Evolutionary conservation across 1,139 yeast genomes (phyloP).

Genomic region (Hansenula lynferdii): DNA sequence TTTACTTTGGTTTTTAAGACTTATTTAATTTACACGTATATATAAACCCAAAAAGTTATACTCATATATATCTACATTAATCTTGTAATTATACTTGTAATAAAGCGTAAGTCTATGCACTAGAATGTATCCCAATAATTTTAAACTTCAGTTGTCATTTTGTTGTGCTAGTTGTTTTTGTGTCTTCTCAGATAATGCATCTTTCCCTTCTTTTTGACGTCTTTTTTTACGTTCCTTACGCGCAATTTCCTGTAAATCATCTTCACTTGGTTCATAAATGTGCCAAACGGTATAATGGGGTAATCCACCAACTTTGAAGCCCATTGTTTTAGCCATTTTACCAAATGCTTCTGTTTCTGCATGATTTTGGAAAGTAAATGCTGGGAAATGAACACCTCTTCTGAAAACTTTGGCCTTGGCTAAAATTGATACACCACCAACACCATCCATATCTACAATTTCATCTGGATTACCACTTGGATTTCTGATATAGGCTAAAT

Average conservation of each 20-base stretch:
- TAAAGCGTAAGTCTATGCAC: no score
- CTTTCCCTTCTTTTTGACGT: slow-evolving; percentile 25
- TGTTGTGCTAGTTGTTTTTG: slow-evolving; percentile 3
- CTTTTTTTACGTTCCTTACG: slow-evolving; percentile 67
- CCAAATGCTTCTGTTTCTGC: slow-evolving; percentile 95
- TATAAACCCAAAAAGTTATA: neutral
- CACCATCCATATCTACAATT: slow-evolving; percentile 74
- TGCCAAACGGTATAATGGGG: slow-evolving; percentile 92
- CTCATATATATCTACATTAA: no score
- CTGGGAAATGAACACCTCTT: slow-evolving; percentile 83
- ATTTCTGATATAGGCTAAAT: slow-evolving; percentile 70
- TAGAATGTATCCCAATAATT: no score
- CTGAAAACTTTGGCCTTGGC: slow-evolving; percentile 82
- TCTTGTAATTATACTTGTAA: no score
- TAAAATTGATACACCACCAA: slow-evolving; percentile 85
- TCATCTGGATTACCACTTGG: slow-evolving; percentile 60
- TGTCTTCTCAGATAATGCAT: slow-evolving; percentile 2
- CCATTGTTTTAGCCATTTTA: slow-evolving; percentile 78
- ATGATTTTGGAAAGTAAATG: slow-evolving; percentile 82
- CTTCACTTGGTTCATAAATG: slow-evolving; percentile 86
- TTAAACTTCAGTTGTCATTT: neutral
- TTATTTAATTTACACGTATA: no score
- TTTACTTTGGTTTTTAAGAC: no score
- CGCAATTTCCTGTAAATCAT: slow-evolving; percentile 73
- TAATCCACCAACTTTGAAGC: slow-evolving; percentile 75